phyloP scores from a whole-genome alignment of 2,329 filamentous ascomycete genomes.

The Fusarium hostae region DNA sequence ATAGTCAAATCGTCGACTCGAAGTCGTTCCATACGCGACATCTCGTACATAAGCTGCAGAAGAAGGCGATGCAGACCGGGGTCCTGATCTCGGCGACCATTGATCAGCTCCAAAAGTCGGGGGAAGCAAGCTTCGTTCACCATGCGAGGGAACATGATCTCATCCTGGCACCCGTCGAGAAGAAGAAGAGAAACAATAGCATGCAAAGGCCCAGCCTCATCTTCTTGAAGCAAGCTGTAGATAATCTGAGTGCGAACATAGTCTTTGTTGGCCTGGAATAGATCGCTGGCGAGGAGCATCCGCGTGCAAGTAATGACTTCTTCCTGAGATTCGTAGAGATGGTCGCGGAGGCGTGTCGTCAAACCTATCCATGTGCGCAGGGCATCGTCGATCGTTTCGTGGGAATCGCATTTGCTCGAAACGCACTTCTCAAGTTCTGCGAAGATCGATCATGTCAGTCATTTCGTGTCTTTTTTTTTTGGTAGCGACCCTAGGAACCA shows the following conservation, averaged over 20 bases:
- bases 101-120: slow-evolving; percentile 83
- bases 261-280: slow-evolving; percentile 80
- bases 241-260: slow-evolving; percentile 95
- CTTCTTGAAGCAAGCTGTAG: slow-evolving; percentile 90
- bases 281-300: slow-evolving; percentile 76
- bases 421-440: slow-evolving; percentile 62
- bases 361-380: slow-evolving; percentile 86
- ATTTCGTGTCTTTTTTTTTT: slow-evolving; percentile 5
- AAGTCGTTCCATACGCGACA: slow-evolving; percentile 90
- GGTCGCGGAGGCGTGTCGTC: slow-evolving; percentile 78
- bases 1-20: slow-evolving; percentile 79
- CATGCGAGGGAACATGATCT: slow-evolving; percentile 86
- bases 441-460: slow-evolving; percentile 21
- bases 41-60: slow-evolving; percentile 93
- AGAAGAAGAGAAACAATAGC: slow-evolving; percentile 85
- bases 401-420: slow-evolving; percentile 58
- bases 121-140: slow-evolving; percentile 85
- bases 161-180: slow-evolving; percentile 83
- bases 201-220: slow-evolving; percentile 82
- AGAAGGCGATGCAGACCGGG: slow-evolving; percentile 80
- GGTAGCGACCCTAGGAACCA: not conserved
- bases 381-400: slow-evolving; percentile 80
- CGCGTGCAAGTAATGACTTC: slow-evolving; percentile 84
- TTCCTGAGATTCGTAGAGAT: slow-evolving; percentile 79
- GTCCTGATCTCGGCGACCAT: slow-evolving; percentile 72